Evolutionary conservation across 306 rosid genomes (phyloP), one percentile per base, ranked within the genome.

Genomic region (Prunus mongolica): DNA sequence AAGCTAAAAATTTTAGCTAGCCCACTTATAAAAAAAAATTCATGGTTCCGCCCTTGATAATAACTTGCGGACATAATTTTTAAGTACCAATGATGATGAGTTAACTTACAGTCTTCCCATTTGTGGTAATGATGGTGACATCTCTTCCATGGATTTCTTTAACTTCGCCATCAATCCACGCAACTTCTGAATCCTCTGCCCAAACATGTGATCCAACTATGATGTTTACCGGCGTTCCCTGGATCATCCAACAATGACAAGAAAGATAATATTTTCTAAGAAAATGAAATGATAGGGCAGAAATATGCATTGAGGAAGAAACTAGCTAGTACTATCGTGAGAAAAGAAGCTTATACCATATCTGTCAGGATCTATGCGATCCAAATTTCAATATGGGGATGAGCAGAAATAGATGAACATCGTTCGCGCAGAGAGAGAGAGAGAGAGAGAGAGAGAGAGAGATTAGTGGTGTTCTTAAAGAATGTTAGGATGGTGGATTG

Each of bases 171-270:
- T 91, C 93, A 85, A 86, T 78, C 97, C 97, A 92, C 61, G 97
- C 91, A 62, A 28, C 76, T 78, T 84, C 90, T 45, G 88, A 87
- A 82, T 88, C 93, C 82, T 88, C 97, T 44, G 83, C 86, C 97
- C 97, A 92, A 61, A 88, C 93, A 65, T 90, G 90, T 76, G 97
- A 92, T 85, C 97, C 97, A 75, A 90, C 96, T 3, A 90, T 88
- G 85, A 92, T 92, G 80, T 90, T 90, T 81, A 90, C 96, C 49
- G 97, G 96, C 65, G 90, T 92, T 79, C 97, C 97, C 95, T 92
- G 87, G 76, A 81, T 68, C 83, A 85, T 73, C 69, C n/a, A 52
- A 57, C 49, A 41, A 6, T 78, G 78, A 60, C 14, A 77, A 44
- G 41, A 62, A 55, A 46, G 25, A 49, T 12, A 73, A 50, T 9